These are phyloP conservation scores for Colletotrichum tabaci DNA, from an alignment of 2,329 filamentous ascomycete species.

Conservation along the genomic window DNA sequence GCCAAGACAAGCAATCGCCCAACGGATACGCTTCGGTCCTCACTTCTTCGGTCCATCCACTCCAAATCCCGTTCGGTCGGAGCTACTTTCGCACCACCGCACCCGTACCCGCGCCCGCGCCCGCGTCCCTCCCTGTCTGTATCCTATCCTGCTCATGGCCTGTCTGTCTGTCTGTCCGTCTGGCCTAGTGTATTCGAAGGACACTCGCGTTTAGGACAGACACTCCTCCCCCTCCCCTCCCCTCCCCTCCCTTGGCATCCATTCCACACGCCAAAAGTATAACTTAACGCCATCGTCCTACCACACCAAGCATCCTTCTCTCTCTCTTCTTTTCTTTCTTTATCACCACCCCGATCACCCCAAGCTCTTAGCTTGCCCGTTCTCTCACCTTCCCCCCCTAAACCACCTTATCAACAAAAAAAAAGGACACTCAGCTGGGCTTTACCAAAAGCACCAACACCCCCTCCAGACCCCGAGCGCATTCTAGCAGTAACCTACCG, in stretches of 20 bases:
- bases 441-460: constrained; percentile 39
- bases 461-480: constrained; percentile 11
- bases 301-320: not conserved
- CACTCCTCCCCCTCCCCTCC: not conserved
- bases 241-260: constrained; percentile 32
- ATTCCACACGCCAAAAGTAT: constrained; percentile 29
- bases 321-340: constrained; percentile 23
- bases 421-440: constrained; percentile 24
- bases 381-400: constrained; percentile 15
- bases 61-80: constrained; percentile 39
- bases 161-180: not conserved
- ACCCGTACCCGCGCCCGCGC: constrained; percentile 11
- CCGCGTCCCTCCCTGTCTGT: not conserved
- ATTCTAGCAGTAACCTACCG: constrained; percentile 40
- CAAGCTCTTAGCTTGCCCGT: constrained; percentile 41
- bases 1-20: constrained; percentile 21
- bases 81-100: constrained; percentile 32
- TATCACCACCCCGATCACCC: constrained; percentile 36
- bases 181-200: not conserved
- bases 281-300: constrained; percentile 38
- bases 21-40: constrained; percentile 36
- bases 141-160: not conserved
- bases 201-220: not conserved
- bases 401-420: constrained; percentile 2
- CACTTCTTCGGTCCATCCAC: constrained; percentile 40